Evolutionary conservation across 2,329 filamentous ascomycete genomes (phyloP), one percentile per base, ranked within the genome.

Genomic region (Cladophialophora psammophila): DNA sequence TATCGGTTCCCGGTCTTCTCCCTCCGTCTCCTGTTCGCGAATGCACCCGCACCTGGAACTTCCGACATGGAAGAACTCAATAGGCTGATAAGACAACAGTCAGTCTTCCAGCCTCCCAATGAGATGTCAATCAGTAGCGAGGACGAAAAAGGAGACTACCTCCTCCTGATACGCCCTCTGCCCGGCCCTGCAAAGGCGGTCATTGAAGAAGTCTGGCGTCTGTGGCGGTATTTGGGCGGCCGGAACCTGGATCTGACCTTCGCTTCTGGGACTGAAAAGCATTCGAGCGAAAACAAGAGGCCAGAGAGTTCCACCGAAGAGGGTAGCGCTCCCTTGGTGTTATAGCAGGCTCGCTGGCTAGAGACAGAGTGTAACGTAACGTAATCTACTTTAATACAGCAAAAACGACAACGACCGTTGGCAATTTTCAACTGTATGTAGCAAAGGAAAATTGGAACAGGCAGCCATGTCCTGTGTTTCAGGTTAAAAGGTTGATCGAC

Each of bases 221-320:
- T 73, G 15, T 73, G 72, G 72, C 67, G 68, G 5, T 72, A 72
- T 56, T 32, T 73, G 9, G 72, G 69, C 36, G 72, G 72, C 8
- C 34, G 20, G 50, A 40, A 60, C 42, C 54, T 63, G 53, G 60
- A 58, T 32, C 34, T 32, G 7, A 40, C 40, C 52, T 61, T 53
- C 12, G 13, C 15, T 12, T 34, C 53, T 9, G 34, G 5, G 10
- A 53, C 31, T n/a, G 48, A 54, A 20, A 13, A 12, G n/a, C n/a
- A 36, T 5, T 18, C 34, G 26, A 15, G 35, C 3, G 5, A 26
- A 20, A 7, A 26, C 13, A 31, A 45, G n/a, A 12, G 8, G 26
- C 26, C 2, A 3, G 26, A 26, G 26, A 26, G 26, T 26, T 3
- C 26, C 26, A 2, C 26, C 26, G 2, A 26, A 26, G 26, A 26